Percentiles rank a stretch among this genome's conserved stretches.
Conservation (phyloP, 1,284 basidiomycete species). For the Lentinus polychrous region DNA sequence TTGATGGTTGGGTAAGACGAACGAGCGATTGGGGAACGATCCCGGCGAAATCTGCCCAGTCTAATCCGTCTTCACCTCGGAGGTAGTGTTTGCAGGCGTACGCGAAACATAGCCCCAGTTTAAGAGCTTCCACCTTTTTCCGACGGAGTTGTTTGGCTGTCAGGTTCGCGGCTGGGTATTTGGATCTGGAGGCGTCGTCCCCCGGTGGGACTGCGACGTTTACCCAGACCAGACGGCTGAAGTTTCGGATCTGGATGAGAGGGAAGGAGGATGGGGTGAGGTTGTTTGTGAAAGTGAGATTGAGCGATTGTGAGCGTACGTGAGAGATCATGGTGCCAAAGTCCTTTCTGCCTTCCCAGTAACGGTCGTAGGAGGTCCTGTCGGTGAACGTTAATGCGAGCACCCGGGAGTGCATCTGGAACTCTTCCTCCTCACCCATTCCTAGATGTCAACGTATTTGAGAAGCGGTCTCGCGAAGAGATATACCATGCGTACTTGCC, state of each 20-base stretch:
- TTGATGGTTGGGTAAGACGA: slow-evolving; percentile 23
- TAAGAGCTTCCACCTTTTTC: slow-evolving; percentile 67
- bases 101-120: slow-evolving; percentile 62
- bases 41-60: slow-evolving; percentile 58
- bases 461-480: not conserved
- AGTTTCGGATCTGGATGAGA: slow-evolving; percentile 45
- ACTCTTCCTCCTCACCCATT: slow-evolving; percentile 5
- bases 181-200: slow-evolving; percentile 42
- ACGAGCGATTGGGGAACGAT: slow-evolving; percentile 58
- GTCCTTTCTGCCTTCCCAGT: slow-evolving; percentile 81
- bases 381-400: not conserved
- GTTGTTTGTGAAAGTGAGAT: not conserved
- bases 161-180: slow-evolving; percentile 37
- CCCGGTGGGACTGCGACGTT: slow-evolving; percentile 61
- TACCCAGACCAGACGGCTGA: slow-evolving; percentile 72
- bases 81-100: slow-evolving; percentile 74
- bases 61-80: slow-evolving; percentile 65
- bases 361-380: slow-evolving; percentile 76
- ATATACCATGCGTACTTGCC: slow-evolving; percentile 32
- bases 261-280: slow-evolving; percentile 5
- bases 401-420: too few species aligned
- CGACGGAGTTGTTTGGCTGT: slow-evolving; percentile 53
- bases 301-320: slow-evolving; percentile 27
- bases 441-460: slow-evolving; percentile 1
- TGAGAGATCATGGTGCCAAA: slow-evolving; percentile 62